Percentiles rank a stretch among this genome's conserved stretches.
Conservation (phyloP, 345 rosid species). For the Acer yangbiense region DNA sequence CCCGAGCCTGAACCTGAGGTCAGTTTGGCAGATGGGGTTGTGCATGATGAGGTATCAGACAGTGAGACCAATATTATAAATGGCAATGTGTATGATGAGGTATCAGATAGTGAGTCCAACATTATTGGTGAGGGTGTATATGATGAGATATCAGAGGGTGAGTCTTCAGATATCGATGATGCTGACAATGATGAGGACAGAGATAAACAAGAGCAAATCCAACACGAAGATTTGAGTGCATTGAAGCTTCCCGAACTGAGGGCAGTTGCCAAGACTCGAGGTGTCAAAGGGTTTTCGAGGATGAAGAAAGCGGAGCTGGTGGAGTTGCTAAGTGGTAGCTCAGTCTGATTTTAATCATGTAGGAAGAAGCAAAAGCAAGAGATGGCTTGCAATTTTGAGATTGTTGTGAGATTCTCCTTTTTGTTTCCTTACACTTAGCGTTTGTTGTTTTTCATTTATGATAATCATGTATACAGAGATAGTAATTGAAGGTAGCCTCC, state of each 20-base stretch:
- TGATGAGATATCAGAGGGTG: slow-evolving; percentile 20
- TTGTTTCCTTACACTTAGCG: slow-evolving; percentile 10
- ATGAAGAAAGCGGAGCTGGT: slow-evolving; percentile 77
- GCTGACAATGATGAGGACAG: slow-evolving; percentile 33
- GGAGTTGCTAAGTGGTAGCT: slow-evolving; percentile 47
- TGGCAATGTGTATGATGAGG: slow-evolving; percentile 30
- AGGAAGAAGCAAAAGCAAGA: slow-evolving; percentile 11
- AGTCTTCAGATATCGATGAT: slow-evolving; percentile 26
- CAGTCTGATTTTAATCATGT: slow-evolving; percentile 28
- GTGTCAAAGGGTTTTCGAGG: slow-evolving; percentile 81
- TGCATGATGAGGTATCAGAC: slow-evolving; percentile 33
- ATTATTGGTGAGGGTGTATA: slow-evolving; percentile 30
- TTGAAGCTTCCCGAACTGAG: slow-evolving; percentile 72
- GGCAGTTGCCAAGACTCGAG: slow-evolving; percentile 73
- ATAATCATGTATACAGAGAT: slow-evolving; percentile 3
- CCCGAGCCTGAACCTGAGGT: slow-evolving; percentile 34
- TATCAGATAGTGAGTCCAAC: slow-evolving; percentile 23
- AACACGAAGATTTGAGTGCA: slow-evolving; percentile 47
- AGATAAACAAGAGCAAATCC: slow-evolving; percentile 30
- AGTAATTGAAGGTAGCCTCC: neutral
- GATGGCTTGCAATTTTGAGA: slow-evolving; percentile 12
- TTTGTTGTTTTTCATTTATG: neutral
- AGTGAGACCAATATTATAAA: slow-evolving; percentile 30
- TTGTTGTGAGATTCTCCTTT: slow-evolving; percentile 20
- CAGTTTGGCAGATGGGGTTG: slow-evolving; percentile 26